A percentile compares a stretch with the other conserved stretches of the same genome.
Evolutionary conservation across 2,329 filamentous ascomycete genomes (phyloP).

Genomic region (Claviceps cyperi): DNA sequence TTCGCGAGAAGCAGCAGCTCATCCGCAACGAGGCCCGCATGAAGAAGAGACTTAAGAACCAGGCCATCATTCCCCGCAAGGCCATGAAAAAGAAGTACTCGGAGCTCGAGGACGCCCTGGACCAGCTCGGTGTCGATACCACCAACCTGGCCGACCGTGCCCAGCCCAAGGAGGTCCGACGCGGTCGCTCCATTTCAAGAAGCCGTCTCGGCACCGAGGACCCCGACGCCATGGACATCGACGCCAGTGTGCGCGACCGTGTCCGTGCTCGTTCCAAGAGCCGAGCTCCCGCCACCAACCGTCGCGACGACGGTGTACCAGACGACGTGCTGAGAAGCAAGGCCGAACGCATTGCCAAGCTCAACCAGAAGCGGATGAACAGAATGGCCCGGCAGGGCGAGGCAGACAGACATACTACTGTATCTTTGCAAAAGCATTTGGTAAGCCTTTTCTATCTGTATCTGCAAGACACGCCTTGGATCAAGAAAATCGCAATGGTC

Average conservation of each 20-base stretch:
- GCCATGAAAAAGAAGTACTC: slow-evolving; percentile 68
- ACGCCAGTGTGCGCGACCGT: slow-evolving; percentile 41
- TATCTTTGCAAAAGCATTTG: slow-evolving; percentile 78
- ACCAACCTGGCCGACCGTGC: slow-evolving; percentile 59
- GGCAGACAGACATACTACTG: slow-evolving; percentile 78
- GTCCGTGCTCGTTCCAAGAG: slow-evolving; percentile 63
- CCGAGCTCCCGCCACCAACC: slow-evolving; percentile 46
- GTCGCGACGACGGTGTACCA: slow-evolving; percentile 63
- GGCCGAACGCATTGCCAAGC: slow-evolving; percentile 74
- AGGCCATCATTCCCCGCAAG: slow-evolving; percentile 78
- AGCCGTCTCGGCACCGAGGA: slow-evolving; percentile 49
- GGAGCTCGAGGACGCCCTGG: slow-evolving; percentile 74
- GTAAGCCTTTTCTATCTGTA: slow-evolving; percentile 35
- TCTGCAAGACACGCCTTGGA: too few relatives aligned
- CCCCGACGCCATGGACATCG: slow-evolving; percentile 63
- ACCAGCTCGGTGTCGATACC: slow-evolving; percentile 75
- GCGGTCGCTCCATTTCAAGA: slow-evolving; percentile 56
- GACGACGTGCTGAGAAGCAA: slow-evolving; percentile 53
- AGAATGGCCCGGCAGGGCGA: slow-evolving; percentile 94
- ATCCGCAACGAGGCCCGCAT: slow-evolving; percentile 91
- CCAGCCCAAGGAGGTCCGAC: slow-evolving; percentile 45
- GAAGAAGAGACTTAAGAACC: slow-evolving; percentile 95
- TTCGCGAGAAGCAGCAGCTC: slow-evolving; percentile 83
- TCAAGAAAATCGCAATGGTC: not conserved
- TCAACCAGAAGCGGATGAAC: slow-evolving; percentile 97